phyloP scores from a whole-genome alignment of 805 yeast genomes.

The Ogataea trehalophila region DNA sequence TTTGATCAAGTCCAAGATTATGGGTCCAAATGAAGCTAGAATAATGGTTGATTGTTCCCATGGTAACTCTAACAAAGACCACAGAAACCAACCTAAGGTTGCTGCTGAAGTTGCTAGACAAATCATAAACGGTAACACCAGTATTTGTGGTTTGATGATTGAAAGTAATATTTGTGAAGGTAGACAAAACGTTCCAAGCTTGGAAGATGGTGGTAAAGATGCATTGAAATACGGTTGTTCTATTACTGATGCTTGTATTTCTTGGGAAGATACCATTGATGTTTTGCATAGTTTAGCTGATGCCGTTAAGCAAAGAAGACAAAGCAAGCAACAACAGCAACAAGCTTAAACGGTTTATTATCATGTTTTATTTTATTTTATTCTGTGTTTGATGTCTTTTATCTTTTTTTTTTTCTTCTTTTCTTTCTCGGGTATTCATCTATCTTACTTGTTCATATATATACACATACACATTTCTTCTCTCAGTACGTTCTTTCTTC shows the following conservation, averaged over 20 bases:
- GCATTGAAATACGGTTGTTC: conserved; percentile 86
- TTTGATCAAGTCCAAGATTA: conserved; percentile 44
- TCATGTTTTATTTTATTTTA: too few species aligned
- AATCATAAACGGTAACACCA: conserved; percentile 63
- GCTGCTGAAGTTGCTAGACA: conserved; percentile 74
- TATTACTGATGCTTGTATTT: conserved; percentile 96
- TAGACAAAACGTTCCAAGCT: conserved; percentile 82
- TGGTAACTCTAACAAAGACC: conserved; percentile 93
- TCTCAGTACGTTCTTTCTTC: too few species aligned
- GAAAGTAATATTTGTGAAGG: conserved; percentile 92
- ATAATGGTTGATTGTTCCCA: conserved; percentile 98
- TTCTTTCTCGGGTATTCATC: too few species aligned
- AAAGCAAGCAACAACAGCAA: background rate
- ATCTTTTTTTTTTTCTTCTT: too few species aligned
- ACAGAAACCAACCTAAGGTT: conserved; percentile 94
- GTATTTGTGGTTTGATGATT: conserved; percentile 93
- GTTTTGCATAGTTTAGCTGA: conserved; percentile 69
- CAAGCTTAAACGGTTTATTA: too few species aligned
- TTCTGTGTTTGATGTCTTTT: too few species aligned
- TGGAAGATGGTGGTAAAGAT: conserved; percentile 61
- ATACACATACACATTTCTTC: too few species aligned
- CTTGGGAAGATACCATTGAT: conserved; percentile 77
- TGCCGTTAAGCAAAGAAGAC: conserved; percentile 79
- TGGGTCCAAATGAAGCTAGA: conserved; percentile 48
- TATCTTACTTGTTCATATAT: too few species aligned